phyloP scores from a whole-genome alignment of 371 early-diverging fungal species.

The Choanephora cucurbitarum region DNA sequence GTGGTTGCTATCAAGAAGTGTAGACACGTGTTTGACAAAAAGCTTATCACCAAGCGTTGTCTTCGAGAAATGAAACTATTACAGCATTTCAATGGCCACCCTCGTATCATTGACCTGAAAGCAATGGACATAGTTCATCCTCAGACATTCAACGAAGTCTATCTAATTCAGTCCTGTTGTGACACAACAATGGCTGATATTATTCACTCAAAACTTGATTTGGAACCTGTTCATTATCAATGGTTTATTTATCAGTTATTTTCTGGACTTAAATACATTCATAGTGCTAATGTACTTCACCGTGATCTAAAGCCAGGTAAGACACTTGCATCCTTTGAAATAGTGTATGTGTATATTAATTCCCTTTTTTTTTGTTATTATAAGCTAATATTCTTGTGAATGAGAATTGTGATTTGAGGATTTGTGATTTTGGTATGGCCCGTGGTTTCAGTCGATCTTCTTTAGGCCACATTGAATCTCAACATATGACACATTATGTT shows the following conservation, averaged over 20 bases:
- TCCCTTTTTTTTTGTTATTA: constrained; percentile 3
- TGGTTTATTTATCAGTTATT: constrained; percentile 92
- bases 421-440: constrained; percentile 59
- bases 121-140: constrained; percentile 72
- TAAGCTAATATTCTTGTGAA: constrained; percentile 89
- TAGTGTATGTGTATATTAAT: constrained; percentile 1
- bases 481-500: constrained; percentile 48
- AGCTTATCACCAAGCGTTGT: constrained; percentile 71
- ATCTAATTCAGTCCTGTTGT: constrained; percentile 71
- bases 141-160: constrained; percentile 72
- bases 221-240: constrained; percentile 89
- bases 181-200: constrained; percentile 93
- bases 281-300: constrained; percentile 88
- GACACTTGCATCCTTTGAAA: not conserved
- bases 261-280: constrained; percentile 88
- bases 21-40: constrained; percentile 68
- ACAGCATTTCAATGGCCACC: constrained; percentile 77
- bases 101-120: constrained; percentile 72
- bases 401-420: constrained; percentile 78
- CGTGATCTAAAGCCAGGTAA: constrained; percentile 85
- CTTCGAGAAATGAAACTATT: constrained; percentile 77
- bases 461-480: constrained; percentile 25
- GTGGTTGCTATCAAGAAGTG: constrained; percentile 83
- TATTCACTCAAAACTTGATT: constrained; percentile 79
- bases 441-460: constrained; percentile 31